Base-by-base conservation (phyloP, 139 green algal species). In the Chlorella sp. region DNA sequence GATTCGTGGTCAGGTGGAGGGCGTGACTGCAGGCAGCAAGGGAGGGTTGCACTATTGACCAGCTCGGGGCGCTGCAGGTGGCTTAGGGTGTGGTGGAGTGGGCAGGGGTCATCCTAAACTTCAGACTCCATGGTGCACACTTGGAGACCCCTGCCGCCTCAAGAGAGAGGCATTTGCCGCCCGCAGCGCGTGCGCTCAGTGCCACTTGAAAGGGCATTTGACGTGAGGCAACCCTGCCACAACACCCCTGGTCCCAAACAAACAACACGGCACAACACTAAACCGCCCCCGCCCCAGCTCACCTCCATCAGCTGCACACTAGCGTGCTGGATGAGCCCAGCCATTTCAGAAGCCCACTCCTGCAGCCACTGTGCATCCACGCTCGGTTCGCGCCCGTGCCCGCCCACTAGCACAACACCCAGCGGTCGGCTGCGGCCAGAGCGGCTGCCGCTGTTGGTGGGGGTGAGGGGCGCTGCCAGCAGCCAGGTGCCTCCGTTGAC, bases 291-390 rank as follows among this genome's bases (percentile, higher is more conserved):
- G n/a, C n/a, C n/a, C n/a, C n/a, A n/a, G 14, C 84, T 9, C 40
- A 82, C 75, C 86, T 91, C 89, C 89, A 91, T 91, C 16, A 91
- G 32, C 48, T 80, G 80, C 7, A 92, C 40, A 19, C 40, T 83
- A 12, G 90, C 75, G 21, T 92, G 85, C 2, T 36, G 64, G 36
- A 92, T 81, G 60, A 66, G 40, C 11, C 86, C 4, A 15, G 71
- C 61, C 81, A 92, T 86, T 61, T 92, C 90, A 3, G 21, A 42
- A 9, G 48, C 61, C 90, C 90, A 92, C 30, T 83, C 60, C 60
- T 60, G 28, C 75, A 92, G 61, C 90, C 90, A 92, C 26, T 12
- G 60, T 0, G 37, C 64, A 53, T 91, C 82, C 68, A 92, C 24
- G 1, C 34, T 48, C 0, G 90, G 90, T 22, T 22, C 16, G 0